Base-by-base conservation (phyloP, 305 asterid genomes). In the Fraxinus sp. region DNA sequence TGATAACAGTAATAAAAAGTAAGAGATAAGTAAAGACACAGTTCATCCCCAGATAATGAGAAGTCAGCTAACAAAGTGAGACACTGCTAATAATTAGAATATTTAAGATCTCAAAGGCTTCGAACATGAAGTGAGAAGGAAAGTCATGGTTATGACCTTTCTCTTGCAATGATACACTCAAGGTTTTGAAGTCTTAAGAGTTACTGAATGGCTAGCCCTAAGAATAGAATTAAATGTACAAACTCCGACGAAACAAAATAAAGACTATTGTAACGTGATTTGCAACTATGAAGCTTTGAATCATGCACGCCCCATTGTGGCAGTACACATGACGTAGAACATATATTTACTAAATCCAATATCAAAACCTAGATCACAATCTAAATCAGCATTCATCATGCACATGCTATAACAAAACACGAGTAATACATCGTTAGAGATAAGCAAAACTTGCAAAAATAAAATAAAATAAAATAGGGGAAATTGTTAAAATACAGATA, bases 211-310 rank as follows among this genome's bases (percentile, higher is more conserved):
- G 62, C 62, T 52, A 52, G 22, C 68, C 68, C 68, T 18, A 57
- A 18, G 68, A 18, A 57, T 18, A 26, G 28, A 7, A 57, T n/a
- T 57, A 57, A 22, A 55, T 57, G 22, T 57, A 57, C 11, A 57
- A 20, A 37, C 30, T 35, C 62, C 24, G 3, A 68, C n/a, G 41
- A 68, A 68, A 28, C 36, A 41, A 49, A 14, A 55, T 36, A 71
- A 66, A n/a, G 18, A 71, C 10, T 33, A 62, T 30, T 72, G 71
- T 44, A 2, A 32, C 22, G 32, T 10, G 20, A 37, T 55, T 52
- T 62, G 44, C 28, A 59, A 20, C 39, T 74, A 18, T 52, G 76
- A 8, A 83, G 26, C 55, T 22, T 80, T 33, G 78, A 76, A 74
- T 59, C 72, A 77, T 33, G 68, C 74, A 74, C 59, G n/a, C 37